phyloP scores from a whole-genome alignment of 78 protist genomes.

The Dictyostelium purpureum region DNA sequence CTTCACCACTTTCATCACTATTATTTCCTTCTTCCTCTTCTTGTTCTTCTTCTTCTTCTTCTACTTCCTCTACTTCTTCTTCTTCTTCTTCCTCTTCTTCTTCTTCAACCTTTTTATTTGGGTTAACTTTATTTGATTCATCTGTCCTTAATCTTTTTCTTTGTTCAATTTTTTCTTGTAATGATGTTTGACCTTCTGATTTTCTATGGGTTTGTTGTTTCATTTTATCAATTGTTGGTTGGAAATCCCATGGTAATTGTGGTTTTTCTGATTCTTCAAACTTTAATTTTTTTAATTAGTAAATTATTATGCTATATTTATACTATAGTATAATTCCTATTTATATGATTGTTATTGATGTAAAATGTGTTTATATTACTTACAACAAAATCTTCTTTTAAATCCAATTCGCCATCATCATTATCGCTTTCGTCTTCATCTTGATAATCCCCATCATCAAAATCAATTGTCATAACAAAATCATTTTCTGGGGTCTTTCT shows the following conservation, averaged over 20 bases:
- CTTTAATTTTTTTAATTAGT: not conserved
- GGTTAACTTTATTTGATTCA: not conserved
- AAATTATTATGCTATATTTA: not conserved
- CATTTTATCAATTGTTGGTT: constrained; percentile 73
- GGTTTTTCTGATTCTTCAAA: constrained; percentile 50
- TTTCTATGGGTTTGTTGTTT: constrained; percentile 31
- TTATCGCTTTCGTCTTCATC: not conserved
- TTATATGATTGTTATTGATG: not conserved
- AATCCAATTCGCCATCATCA: constrained; percentile 20
- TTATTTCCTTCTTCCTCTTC: not conserved
- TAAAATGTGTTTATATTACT: not conserved
- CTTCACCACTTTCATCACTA: not conserved
- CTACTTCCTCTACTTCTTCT: not conserved
- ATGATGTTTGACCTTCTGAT: constrained; percentile 23
- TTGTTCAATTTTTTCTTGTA: constrained; percentile 59
- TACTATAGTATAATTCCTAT: not conserved
- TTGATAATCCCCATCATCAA: constrained; percentile 21
- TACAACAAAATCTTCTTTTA: constrained; percentile 46
- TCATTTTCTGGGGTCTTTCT: constrained; percentile 24
- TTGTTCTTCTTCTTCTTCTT: constrained; percentile 13
- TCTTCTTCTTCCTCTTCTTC: not conserved
- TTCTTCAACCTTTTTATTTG: not conserved
- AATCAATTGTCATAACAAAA: constrained; percentile 49
- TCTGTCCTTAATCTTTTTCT: constrained; percentile 3
- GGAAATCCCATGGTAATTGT: constrained; percentile 70